Evolutionary conservation across 768 basidiomycete species (phyloP).

Genomic region (Auricularia auricula-judae): DNA sequence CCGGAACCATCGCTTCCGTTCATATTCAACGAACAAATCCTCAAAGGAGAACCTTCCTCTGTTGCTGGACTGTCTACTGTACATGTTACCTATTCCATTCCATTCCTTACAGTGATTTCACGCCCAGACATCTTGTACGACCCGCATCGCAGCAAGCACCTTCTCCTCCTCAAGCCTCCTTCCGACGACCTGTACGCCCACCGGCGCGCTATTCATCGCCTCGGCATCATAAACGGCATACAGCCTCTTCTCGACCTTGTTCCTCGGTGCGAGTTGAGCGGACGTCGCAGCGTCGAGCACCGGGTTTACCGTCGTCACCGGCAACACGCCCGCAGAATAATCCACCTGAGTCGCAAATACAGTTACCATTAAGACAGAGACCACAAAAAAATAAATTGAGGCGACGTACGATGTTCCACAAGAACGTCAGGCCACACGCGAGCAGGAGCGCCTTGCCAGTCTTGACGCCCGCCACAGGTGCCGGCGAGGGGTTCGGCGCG

Average conservation of each 20-base stretch:
- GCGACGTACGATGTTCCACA: constrained; percentile 51
- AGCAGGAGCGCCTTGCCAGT: constrained; percentile 31
- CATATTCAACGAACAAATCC: too few species aligned
- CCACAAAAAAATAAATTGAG: background rate
- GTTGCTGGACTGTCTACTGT: too few species aligned
- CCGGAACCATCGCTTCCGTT: background rate
- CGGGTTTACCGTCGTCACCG: constrained; percentile 42
- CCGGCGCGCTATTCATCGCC: constrained; percentile 55
- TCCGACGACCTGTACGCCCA: constrained; percentile 57
- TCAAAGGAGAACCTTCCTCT: too few species aligned
- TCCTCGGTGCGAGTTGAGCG: constrained; percentile 17
- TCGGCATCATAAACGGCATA: constrained; percentile 47
- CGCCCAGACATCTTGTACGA: constrained; percentile 23
- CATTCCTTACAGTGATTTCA: too few species aligned
- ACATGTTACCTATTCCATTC: too few species aligned
- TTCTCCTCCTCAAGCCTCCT: constrained; percentile 61
- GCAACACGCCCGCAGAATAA: constrained; percentile 47
- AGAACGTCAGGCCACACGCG: constrained; percentile 51
- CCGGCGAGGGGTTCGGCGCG: constrained; percentile 52
- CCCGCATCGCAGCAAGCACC: constrained; percentile 57
- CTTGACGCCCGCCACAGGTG: constrained; percentile 40
- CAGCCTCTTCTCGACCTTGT: constrained; percentile 32
- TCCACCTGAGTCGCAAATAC: constrained; percentile 29
- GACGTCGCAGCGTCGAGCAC: constrained; percentile 27
- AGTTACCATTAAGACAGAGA: background rate